A percentile compares a stretch with the other conserved stretches of the same genome.
phyloP scores from a whole-genome alignment of 345 rosid genomes.

The Clarkia xantiana region DNA sequence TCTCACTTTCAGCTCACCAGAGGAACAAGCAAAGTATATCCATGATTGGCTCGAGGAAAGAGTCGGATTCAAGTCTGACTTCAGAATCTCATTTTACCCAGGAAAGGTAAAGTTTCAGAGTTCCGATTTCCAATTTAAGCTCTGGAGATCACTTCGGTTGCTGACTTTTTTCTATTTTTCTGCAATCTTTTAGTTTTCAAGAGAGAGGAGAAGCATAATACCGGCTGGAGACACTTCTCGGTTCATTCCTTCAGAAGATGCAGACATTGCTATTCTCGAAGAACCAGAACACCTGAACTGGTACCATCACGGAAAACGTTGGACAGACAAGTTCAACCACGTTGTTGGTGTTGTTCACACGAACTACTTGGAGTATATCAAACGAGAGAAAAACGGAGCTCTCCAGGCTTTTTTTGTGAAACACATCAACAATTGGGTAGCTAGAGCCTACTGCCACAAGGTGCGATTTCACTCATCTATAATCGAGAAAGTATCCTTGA shows the following conservation, averaged over 20 bases:
- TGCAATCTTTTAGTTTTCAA: conserved; percentile 48
- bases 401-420: conserved; percentile 88
- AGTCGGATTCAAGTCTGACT: conserved; percentile 76
- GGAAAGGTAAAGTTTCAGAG: conserved; percentile 52
- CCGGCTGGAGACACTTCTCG: conserved; percentile 95
- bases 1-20: conserved; percentile 80
- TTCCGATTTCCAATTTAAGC: not conserved
- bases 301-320: conserved; percentile 94
- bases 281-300: conserved; percentile 97
- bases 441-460: conserved; percentile 87
- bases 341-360: conserved; percentile 97
- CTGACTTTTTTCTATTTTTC: conserved; percentile 2
- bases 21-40: conserved; percentile 87
- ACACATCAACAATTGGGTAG: conserved; percentile 84
- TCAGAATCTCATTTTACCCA: conserved; percentile 88
- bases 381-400: conserved; percentile 91
- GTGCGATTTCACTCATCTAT: conserved; percentile 12
- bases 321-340: conserved; percentile 95
- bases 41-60: conserved; percentile 94
- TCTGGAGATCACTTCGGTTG: not conserved
- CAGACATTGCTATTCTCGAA: conserved; percentile 87
- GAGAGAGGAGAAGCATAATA: conserved; percentile 83
- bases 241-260: conserved; percentile 75
- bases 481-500: too few relatives aligned
- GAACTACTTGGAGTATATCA: conserved; percentile 93